phyloP scores from a whole-genome alignment of 2,329 filamentous ascomycete species.

The Daldinia sp. region DNA sequence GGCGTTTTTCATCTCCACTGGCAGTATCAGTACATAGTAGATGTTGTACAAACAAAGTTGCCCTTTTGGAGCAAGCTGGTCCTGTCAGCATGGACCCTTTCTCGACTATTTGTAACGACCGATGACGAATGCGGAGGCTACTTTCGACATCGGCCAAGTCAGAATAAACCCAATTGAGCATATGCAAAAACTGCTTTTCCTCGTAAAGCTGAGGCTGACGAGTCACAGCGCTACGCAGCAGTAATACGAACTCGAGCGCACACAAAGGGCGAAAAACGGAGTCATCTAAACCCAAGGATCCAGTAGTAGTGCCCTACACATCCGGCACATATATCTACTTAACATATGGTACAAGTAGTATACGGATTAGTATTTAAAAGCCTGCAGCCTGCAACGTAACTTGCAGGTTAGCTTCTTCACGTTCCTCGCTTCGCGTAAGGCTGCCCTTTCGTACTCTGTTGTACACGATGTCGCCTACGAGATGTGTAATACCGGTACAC shows the following conservation, averaged over 20 bases:
- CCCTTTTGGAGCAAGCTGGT: conserved; percentile 29
- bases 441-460: conserved; percentile 3
- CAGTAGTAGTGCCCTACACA: conserved; percentile 5
- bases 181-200: conserved; percentile 37
- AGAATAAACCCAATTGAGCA: conserved; percentile 1
- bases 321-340: not conserved
- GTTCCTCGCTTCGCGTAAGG: conserved; percentile 5
- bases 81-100: conserved; percentile 32
- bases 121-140: conserved; percentile 33
- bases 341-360: not conserved
- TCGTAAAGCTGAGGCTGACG: conserved; percentile 42
- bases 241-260: conserved; percentile 38
- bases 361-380: not conserved
- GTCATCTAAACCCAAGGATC: conserved; percentile 9
- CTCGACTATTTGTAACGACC: conserved; percentile 15
- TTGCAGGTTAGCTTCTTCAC: conserved; percentile 6
- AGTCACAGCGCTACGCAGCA: conserved; percentile 16
- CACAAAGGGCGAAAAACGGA: conserved; percentile 29
- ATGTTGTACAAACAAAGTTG: conserved; percentile 30
- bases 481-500: conserved; percentile 20
- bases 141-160: conserved; percentile 23
- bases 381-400: conserved; percentile 1
- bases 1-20: conserved; percentile 20
- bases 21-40: not conserved
- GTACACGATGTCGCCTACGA: not conserved